Evolutionary conservation across 108 stramenopile species (phyloP), one percentile per base, ranked within the genome.

Genomic region (Tribonema minus): DNA sequence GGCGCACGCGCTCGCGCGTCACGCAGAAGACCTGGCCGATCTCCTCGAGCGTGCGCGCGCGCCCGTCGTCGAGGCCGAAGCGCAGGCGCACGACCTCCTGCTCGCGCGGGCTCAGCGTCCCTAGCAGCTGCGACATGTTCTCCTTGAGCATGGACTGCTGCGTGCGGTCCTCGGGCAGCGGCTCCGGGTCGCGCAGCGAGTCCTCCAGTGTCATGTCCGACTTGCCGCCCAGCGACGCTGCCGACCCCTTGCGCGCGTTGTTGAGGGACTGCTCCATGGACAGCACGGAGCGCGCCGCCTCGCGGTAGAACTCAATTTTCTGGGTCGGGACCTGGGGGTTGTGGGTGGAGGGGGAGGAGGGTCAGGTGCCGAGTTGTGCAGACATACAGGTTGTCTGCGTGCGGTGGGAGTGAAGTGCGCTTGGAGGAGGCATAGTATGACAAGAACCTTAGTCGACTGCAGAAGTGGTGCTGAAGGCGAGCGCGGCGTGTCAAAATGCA

Each of bases 21-120:
- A 95, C 89, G 20, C 86, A 86, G 69, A 94, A 92, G 33, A 81
- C 84, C 41, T 78, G 83, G 26, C 93, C 94, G 59, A 97, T 91
- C 75, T 97, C 94, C 77, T 94, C 93, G 68, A 95, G 73, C 12
- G 95, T 96, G 80, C 91, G 92, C 20, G 91, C 72, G 28, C 84
- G 87, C 5, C 93, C 94, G 66, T 95, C 95, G 66, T 93, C 92
- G 27, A 97, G 86, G 37, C 96, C 96, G 82, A 91, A 97, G 33
- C 96, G 82, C 93, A 95, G 91, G 20, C 92, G 88, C 65, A 97
- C 91, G 1, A 97, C 94, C 23, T 91, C 59, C 61, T 71, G 63
- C 54, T 80, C 80, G 36, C 80, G 70, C 2, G 38, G 28, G 61
- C 40, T 66, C 26, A 80, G 54, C 34, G 80, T 62, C 34, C 37